Percentiles rank a stretch among this genome's conserved stretches.
Evolutionary conservation across 306 rosid species (phyloP).

Genomic region (Carpinus viminea): DNA sequence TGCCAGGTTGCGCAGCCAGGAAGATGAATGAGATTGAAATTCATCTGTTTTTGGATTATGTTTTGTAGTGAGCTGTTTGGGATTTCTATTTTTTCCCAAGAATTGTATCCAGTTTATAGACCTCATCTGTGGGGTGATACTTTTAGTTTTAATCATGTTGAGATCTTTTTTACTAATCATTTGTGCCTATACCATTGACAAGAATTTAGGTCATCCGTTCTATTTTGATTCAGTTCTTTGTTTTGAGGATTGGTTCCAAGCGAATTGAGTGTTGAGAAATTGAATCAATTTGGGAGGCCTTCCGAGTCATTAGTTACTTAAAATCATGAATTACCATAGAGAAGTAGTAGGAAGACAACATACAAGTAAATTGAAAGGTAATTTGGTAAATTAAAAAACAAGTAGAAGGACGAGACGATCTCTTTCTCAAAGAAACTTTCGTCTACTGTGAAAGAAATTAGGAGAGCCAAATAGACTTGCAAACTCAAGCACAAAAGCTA

Average conservation of each 20-base stretch:
- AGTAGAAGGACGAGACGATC: conserved; percentile 31
- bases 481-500: too few species aligned
- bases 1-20: conserved; percentile 90
- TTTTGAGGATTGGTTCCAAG: too few species aligned
- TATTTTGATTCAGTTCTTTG: too few species aligned
- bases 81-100: not conserved
- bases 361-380: conserved; percentile 39
- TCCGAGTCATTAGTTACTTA: not conserved
- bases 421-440: conserved; percentile 39
- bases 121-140: not conserved
- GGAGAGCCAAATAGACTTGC: not conserved
- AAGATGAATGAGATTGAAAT: conserved; percentile 60
- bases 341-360: not conserved
- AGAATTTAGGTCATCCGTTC: too few species aligned
- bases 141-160: not conserved
- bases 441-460: not conserved
- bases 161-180: not conserved
- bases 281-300: too few species aligned
- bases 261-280: too few species aligned
- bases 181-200: not conserved
- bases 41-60: not conserved
- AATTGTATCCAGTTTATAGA: not conserved
- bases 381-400: conserved; percentile 4
- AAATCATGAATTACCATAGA: not conserved
- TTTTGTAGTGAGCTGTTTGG: conserved; percentile 22